Evolutionary conservation across 345 rosid genomes (phyloP), one percentile per base, ranked within the genome.

Genomic region (Orychophragmus violaceus): DNA sequence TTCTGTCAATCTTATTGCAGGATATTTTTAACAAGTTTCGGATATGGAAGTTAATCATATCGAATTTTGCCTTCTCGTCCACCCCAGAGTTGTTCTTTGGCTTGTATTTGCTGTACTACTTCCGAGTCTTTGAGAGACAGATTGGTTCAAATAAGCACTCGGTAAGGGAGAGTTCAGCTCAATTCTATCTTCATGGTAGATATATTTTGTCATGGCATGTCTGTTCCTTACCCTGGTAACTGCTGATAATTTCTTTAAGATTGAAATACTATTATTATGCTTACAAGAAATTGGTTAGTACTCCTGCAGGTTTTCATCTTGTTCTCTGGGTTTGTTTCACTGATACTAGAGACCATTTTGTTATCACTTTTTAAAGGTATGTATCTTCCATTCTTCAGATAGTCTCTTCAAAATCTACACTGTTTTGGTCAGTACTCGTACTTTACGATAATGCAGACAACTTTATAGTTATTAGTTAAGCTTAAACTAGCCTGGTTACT

Each of bases 101-200:
- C 46, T 75, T 91, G 24, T 83, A 86, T 71, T 82, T 95, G 76
- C 77, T 95, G 8, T 95, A 95, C 79, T 95, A 95, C 87, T 91
- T 95, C 75, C 87, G 97, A 68, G 95, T 95, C 52, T 94, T 94
- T 64, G 99, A 94, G 88, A 84, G 99, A 76, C 97, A 94, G 76
- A 90, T 90, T 72, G 99, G 99, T 69, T 94, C 99, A 19, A 90
- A 88, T 57, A 94, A 94, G 80, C 83, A 87, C 69, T 85, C 88
- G 21, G 99, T 94, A 71, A 82, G 96, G 8, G 45, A 66, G 41
- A 59, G 14, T 8, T 27, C 9, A 21, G 21, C 8, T 60, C 50
- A 51, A 7, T 32, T 59, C 16, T 52, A 3, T 60, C 35, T 53
- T 44, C 39, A 5, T 64, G 6, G 3, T 19, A 25, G 46, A 19